Percentiles rank a stretch among this genome's conserved stretches.
phyloP scores from a whole-genome alignment of 441 rosid species.

The Populus hybrid region DNA sequence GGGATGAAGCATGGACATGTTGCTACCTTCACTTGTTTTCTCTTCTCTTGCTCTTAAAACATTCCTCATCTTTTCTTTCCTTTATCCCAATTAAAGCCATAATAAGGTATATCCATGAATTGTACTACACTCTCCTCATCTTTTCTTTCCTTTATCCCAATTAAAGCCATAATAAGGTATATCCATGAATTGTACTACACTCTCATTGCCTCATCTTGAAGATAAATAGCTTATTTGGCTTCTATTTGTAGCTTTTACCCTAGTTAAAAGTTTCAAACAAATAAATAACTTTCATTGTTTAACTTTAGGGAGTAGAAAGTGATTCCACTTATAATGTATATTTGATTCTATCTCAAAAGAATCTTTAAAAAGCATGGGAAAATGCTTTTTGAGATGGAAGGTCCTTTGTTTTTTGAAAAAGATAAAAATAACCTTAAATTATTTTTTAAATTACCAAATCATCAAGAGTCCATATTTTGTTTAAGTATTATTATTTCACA shows the following conservation, averaged over 20 bases:
- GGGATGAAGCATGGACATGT: background rate
- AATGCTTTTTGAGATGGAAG: background rate
- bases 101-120: background rate
- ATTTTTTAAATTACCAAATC: too few species aligned
- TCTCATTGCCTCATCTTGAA: background rate
- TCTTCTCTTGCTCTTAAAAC: background rate
- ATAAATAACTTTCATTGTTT: background rate
- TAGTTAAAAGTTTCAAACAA: too few species aligned
- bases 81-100: background rate
- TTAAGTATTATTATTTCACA: background rate
- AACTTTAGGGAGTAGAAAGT: background rate
- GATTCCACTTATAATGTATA: background rate
- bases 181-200: background rate
- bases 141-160: background rate
- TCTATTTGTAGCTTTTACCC: background rate
- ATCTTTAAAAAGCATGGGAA: background rate
- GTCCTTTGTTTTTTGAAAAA: background rate
- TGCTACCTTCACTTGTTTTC: background rate
- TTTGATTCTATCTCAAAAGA: background rate
- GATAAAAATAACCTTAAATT: background rate
- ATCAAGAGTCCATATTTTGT: background rate
- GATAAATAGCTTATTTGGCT: background rate
- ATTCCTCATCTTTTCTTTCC: background rate
- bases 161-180: background rate
- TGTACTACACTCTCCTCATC: background rate